Evolutionary conservation across 75 land plant genomes (phyloP).

Genomic region (Adiantum capillusveneris): DNA sequence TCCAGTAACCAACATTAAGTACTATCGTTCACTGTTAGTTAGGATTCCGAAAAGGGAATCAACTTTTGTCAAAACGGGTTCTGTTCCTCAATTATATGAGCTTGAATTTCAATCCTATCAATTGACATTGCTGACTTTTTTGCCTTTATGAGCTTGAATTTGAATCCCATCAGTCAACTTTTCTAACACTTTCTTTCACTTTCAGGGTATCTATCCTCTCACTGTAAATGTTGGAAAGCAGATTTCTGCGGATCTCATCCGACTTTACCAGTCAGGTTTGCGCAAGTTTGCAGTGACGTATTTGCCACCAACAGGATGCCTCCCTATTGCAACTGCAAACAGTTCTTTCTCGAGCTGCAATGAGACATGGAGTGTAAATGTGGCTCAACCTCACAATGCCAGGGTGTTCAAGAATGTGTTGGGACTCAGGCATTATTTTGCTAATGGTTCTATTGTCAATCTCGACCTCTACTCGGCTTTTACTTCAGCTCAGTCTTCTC

Average conservation of each 20-base stretch:
- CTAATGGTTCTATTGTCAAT: constrained; percentile 4
- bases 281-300: constrained; percentile 26
- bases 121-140: neutral
- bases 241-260: constrained; percentile 15
- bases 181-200: neutral
- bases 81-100: neutral
- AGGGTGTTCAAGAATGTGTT: constrained; percentile 14
- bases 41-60: too few relatives aligned
- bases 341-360: constrained; percentile 20
- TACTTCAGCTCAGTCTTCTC: constrained; percentile 7
- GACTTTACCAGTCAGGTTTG: constrained; percentile 26
- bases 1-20: too few relatives aligned
- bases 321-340: constrained; percentile 25
- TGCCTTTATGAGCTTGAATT: neutral
- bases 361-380: constrained; percentile 6
- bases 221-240: constrained; percentile 24
- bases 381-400: constrained; percentile 23
- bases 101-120: neutral
- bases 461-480: constrained; percentile 40
- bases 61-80: too few relatives aligned
- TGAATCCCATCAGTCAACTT: neutral
- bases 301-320: constrained; percentile 40
- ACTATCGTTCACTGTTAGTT: too few relatives aligned
- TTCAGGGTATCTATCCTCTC: constrained; percentile 12
- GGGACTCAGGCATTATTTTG: constrained; percentile 17